Percentiles rank a stretch among this genome's conserved stretches.
These are phyloP conservation scores for Spergularia azorica DNA, from an alignment of 179 eudicot species.

Conservation along the genomic window DNA sequence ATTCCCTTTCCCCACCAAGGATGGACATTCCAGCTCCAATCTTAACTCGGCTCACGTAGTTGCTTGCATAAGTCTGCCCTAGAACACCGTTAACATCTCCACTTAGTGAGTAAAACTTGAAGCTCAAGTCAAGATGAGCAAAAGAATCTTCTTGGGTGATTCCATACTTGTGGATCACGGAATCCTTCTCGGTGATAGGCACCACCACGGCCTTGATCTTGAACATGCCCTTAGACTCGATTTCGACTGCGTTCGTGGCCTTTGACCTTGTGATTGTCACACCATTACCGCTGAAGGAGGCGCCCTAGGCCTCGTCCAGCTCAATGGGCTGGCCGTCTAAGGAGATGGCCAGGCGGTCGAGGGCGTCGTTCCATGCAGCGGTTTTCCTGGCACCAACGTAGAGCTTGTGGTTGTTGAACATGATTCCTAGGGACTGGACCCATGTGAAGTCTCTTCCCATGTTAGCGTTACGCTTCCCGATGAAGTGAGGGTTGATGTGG, in stretches of 20 bases:
- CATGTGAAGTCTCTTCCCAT: constrained; percentile 72
- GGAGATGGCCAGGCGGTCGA: constrained; percentile 48
- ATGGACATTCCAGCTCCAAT: constrained; percentile 63
- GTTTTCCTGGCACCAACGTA: constrained; percentile 61
- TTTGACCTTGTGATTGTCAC: constrained; percentile 41
- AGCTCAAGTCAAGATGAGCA: constrained; percentile 78
- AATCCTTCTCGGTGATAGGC: constrained; percentile 51
- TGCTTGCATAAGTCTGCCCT: constrained; percentile 61
- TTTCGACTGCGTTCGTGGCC: constrained; percentile 43
- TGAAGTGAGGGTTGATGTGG: constrained; percentile 75
- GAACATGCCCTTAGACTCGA: constrained; percentile 51
- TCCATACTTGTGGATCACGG: constrained; percentile 61
- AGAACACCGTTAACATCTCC: constrained; percentile 60
- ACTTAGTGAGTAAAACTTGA: constrained; percentile 60
- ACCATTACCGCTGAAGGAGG: not conserved
- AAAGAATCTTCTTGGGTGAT: constrained; percentile 51
- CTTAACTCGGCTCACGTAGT: constrained; percentile 59
- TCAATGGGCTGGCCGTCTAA: constrained; percentile 45
- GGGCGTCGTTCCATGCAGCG: constrained; percentile 52
- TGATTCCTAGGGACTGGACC: constrained; percentile 68
- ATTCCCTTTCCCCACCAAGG: constrained; percentile 62
- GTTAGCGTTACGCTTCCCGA: constrained; percentile 52
- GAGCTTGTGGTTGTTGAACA: constrained; percentile 53
- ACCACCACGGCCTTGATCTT: constrained; percentile 65
- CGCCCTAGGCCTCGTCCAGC: constrained; percentile 36